phyloP scores from a whole-genome alignment of 108 stramenopile species.

The Skeletonema tropicum region DNA sequence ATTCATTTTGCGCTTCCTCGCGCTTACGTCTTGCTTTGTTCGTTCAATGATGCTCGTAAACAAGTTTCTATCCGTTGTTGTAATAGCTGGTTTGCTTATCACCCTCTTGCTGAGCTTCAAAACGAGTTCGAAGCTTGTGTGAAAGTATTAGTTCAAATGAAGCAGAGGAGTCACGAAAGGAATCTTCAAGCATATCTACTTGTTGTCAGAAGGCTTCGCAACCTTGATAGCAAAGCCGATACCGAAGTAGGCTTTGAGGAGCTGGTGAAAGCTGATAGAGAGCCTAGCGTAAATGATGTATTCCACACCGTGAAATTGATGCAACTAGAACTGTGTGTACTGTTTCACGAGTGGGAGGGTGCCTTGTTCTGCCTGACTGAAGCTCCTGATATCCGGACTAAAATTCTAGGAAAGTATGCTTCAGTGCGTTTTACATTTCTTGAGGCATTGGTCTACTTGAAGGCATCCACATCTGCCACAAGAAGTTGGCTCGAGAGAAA shows the following conservation, averaged over 20 bases:
- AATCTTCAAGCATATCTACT: neutral
- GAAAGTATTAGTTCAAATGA: neutral
- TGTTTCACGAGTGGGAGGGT: neutral
- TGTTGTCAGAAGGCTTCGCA: neutral
- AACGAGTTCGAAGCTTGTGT: neutral
- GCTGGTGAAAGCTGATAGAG: neutral
- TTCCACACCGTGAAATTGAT: neutral
- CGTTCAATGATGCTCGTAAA: too few relatives aligned
- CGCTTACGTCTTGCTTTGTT: too few relatives aligned
- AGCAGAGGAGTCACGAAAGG: neutral
- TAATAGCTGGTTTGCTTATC: neutral
- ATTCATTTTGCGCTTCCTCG: too few relatives aligned
- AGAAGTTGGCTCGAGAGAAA: too few relatives aligned
- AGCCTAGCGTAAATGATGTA: neutral
- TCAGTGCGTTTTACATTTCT: neutral
- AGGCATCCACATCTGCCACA: neutral
- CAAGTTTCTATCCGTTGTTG: neutral
- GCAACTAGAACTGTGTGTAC: neutral
- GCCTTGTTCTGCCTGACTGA: too few relatives aligned
- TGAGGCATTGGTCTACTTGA: constrained; percentile 3
- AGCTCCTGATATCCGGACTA: too few relatives aligned
- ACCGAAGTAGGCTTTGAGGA: too few relatives aligned
- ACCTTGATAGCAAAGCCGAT: neutral
- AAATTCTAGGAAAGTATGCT: too few relatives aligned
- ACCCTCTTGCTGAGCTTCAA: neutral